Evolutionary conservation across 352 stramenopile genomes (phyloP), one percentile per base, ranked within the genome.

Genomic region (Elongisporangium prolatum): DNA sequence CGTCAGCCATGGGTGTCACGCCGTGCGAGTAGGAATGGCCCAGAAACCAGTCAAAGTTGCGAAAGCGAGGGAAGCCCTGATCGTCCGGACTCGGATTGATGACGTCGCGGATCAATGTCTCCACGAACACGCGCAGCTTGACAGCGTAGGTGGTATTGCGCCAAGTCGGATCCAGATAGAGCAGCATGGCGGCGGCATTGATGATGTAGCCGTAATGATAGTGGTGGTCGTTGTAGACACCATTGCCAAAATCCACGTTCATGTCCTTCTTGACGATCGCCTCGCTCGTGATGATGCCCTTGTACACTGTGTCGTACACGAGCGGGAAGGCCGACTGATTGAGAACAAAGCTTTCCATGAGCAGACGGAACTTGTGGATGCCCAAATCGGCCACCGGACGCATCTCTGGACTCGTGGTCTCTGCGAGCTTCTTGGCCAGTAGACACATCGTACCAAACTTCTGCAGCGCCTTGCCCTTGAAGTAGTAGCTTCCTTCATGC

Each of bases 371-470:
- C 38, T 84, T 83, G 40, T 37, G 56, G 17, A 88, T 61, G 13
- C 71, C 83, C 21, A 80, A 60, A 48, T 81, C 60, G 8, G 77
- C 70, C 20, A 89, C 63, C 3, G 72, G 44, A 10, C 50, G 60
- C 56, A 90, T 59, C 58, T 87, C 69, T 14, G 76, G 77, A n/a
- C 67, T 74, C 3, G 75, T 86, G 2, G 75, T 84, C n/a, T 78
- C 58, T 1, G 80, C 70, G 50, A 91, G 66, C 17, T 85, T 65
- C 47, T 75, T 69, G 1, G 84, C 80, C 10, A 93, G 61, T n/a
- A 93, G 59, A 61, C 80, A 88, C 77, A 93, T 88, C 0, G 74
- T 85, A 3, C 76, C 82, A 52, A 84, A 90, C 66, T 91, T 91
- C 54, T 93, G 84, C 20, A 91, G 56, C 11, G 74, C 57, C 44